Base-by-base conservation (phyloP, 2,329 filamentous ascomycete species). In the Achaetomium macrosporum region DNA sequence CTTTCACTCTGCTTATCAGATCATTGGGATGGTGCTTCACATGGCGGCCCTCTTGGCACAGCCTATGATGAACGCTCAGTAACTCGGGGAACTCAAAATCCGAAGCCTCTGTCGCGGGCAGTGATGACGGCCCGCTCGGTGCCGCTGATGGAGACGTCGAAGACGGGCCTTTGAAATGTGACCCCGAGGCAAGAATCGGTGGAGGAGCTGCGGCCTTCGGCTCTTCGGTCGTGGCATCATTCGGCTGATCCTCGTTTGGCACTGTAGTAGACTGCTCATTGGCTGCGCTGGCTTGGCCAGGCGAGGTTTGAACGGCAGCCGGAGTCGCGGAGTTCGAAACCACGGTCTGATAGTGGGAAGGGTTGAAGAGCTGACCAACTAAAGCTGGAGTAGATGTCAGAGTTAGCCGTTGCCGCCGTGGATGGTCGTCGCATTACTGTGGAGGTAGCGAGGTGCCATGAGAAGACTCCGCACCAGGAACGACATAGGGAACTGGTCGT, bases 121-220 rank as follows among this genome's bases (percentile, higher is more conserved):
- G 15, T 19, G 46, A 35, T 17, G 42, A 2, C 9, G 35, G n/a
- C 35, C 7, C 13, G 35, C 13, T 37, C 12, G 15, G 35, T 2
- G 35, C 35, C 2, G 7, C 15, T 13, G 13, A 13, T n/a, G 35
- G 35, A 16, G 15, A 16, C n/a, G 10, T 5, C 15, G 35, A n/a
- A 5, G 35, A 16, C 35, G 16, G 15, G 7, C 13, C 16, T 31
- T 58, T 60, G 33, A 50, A 57, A 16, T 54, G 51, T 5, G 56
- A 54, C 5, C 57, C 57, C 5, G 40, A 19, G 1, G 37, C 58
- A 11, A 57, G 53, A 13, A 60, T 59, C 3, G 58, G 58, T 25
- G 46, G 53, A 1, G 50, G 54, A 7, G 2, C 48, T n/a, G 50
- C 19, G 16, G 35, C 13, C 37, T 13, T 36, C 20, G 35, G n/a